Evolutionary conservation across 2,329 filamentous ascomycete species (phyloP), one percentile per base, ranked within the genome.

Genomic region (Botrytis cinerea): DNA sequence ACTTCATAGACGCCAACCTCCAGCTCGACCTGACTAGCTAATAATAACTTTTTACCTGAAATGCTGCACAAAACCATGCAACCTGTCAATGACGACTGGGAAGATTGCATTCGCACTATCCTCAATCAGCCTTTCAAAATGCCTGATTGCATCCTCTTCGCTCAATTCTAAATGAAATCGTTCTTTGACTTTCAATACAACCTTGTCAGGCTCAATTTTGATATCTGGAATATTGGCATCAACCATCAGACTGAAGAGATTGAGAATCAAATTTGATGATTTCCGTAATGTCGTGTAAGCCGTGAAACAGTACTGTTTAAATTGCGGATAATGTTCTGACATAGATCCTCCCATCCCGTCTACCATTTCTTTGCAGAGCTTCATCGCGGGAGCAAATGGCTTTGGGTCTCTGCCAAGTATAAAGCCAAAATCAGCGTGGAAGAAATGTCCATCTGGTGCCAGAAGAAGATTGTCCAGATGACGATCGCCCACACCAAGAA

Each of bases 351-450:
- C 97, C 94, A 99, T 98, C 75, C 95, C 96, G 80, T 99, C 96
- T 5, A 98, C 93, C 96, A 99, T 99, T 81, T 99, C 95, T 78
- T 95, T 95, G 80, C 92, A 95, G 14, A 99, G 89, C 82, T 99
- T 99, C 91, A 99, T 97, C 70, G 95, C 90, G 0, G 96, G 96
- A 0, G 96, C 95, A 80, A 99, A 98, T 0, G 96, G 96, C 81
- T 99, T 99, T 0, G 96, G 96, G 78, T 99, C 96, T 59, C 96
- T 93, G 28, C 96, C 96, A 1, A 99, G 91, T 75, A 99, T 99
- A 83, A 97, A 99, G 60, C 97, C 96, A 79, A 99, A 99, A 82
- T 99, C 96, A 45, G 95, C 95, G 81, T 99, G 96, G 87, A 99
- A 98, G 85, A 99, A 99, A 82, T 97, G 94, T 0, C 90, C 96